phyloP scores from a whole-genome alignment of 2,329 filamentous ascomycete genomes.

The Fusarium chaquense region DNA sequence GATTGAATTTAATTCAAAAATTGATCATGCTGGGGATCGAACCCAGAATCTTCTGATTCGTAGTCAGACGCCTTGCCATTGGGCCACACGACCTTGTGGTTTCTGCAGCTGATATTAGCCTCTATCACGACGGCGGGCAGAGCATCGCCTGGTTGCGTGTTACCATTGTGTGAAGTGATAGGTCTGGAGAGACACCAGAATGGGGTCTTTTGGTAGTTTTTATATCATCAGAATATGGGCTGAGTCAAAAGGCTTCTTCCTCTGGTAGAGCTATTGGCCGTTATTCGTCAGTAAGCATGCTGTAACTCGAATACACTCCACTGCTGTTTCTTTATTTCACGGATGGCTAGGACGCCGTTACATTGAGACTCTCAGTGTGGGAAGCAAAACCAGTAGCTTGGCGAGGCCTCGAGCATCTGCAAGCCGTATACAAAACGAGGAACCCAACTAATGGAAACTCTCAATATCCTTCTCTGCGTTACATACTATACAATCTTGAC shows the following conservation, averaged over 20 bases:
- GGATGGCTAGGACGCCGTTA: accelerated
- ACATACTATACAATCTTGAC: too few relatives aligned
- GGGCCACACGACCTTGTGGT: conserved; percentile 32
- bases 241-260: too few relatives aligned
- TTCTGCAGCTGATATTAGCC: background rate
- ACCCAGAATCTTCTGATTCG: conserved; percentile 49
- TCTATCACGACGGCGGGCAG: background rate
- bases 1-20: background rate
- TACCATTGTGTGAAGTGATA: background rate
- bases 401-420: too few relatives aligned
- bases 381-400: too few relatives aligned
- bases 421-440: too few relatives aligned
- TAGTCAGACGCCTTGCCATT: conserved; percentile 49
- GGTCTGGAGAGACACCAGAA: background rate
- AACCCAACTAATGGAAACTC: background rate
- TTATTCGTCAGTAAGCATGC: too few relatives aligned
- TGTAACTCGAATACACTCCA: too few relatives aligned
- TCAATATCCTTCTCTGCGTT: too few relatives aligned
- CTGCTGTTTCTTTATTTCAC: too few relatives aligned
- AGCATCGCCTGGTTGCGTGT: too few relatives aligned
- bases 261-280: too few relatives aligned
- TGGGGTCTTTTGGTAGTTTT: too few relatives aligned
- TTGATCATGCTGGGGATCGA: conserved; percentile 46
- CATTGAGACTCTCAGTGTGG: background rate
- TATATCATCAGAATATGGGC: accelerated